A percentile compares a stretch with the other conserved stretches of the same genome.
Conservation (phyloP, 805 yeast species). For the Candida easanensis region DNA sequence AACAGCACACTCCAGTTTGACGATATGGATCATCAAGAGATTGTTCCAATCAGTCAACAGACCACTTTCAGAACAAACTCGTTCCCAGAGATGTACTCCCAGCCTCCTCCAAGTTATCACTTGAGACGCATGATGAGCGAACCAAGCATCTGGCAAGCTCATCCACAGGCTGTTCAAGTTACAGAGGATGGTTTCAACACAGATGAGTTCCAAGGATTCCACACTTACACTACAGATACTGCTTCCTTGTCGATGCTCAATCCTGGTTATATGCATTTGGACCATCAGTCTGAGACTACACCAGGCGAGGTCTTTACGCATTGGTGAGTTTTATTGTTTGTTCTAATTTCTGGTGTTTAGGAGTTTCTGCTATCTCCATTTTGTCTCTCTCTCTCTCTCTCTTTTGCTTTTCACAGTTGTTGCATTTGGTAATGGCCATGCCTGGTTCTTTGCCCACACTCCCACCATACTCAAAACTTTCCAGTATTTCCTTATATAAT, state of each 20-base stretch:
- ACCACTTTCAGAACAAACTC: constrained; percentile 12
- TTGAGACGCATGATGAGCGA: constrained; percentile 19
- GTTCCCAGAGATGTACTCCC: constrained; percentile 11
- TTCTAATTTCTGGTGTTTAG: background rate
- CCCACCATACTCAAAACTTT: too few species aligned
- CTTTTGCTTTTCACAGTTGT: background rate
- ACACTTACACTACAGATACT: constrained; percentile 8
- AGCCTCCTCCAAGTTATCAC: constrained; percentile 12
- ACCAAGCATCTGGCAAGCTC: constrained; percentile 10
- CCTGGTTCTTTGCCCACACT: too few species aligned
- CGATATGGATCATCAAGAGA: constrained; percentile 12
- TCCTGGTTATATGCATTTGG: constrained; percentile 21
- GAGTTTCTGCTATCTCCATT: too few species aligned
- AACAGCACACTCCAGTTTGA: constrained; percentile 20
- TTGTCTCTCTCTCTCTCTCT: too few species aligned
- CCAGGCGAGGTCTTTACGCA: constrained; percentile 17
- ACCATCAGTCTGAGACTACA: constrained; percentile 12
- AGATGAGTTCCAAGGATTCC: constrained; percentile 22
- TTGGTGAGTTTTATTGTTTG: constrained; percentile 18
- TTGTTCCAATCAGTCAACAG: constrained; percentile 16
- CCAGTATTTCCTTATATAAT: too few species aligned
- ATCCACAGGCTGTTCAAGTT: constrained; percentile 8
- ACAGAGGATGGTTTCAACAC: constrained; percentile 19
- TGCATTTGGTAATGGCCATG: too few species aligned
- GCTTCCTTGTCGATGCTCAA: constrained; percentile 16